Conservation (phyloP, 805 yeast genomes). For the Priceomyces fermenticarens region DNA sequence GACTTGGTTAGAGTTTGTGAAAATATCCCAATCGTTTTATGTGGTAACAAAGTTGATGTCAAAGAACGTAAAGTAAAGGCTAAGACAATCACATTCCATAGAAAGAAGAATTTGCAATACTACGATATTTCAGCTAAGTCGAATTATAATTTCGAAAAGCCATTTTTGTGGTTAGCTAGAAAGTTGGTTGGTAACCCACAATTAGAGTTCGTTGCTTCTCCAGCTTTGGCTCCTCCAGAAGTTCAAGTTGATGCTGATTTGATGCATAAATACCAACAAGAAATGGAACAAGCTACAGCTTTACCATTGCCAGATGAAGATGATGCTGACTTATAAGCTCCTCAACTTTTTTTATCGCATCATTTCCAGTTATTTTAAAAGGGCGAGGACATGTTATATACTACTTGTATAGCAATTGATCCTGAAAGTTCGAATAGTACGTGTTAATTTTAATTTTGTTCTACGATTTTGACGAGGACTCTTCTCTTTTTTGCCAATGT, state of each 20-base stretch:
- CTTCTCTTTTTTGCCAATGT: no score
- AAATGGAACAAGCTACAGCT: slow-evolving; percentile 99
- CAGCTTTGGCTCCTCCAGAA: slow-evolving; percentile 99
- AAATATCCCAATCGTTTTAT: slow-evolving; percentile 96
- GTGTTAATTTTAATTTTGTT: no score
- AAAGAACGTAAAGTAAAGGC: slow-evolving; percentile 99
- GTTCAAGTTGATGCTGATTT: slow-evolving; percentile 94
- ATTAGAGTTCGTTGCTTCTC: slow-evolving; percentile 97
- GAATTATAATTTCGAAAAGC: slow-evolving; percentile 99
- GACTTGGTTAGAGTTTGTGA: slow-evolving; percentile 99
- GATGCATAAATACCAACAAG: slow-evolving; percentile 98
- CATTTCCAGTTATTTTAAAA: no score
- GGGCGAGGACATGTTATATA: no score
- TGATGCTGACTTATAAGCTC: slow-evolving; percentile 90
- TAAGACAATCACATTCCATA: slow-evolving; percentile 99
- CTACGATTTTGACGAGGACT: no score
- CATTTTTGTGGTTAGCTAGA: slow-evolving; percentile 99
- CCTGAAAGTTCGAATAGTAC: no score
- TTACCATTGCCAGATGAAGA: slow-evolving; percentile 99
- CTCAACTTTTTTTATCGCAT: neutral
- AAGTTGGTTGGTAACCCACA: slow-evolving; percentile 97
- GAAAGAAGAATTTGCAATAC: slow-evolving; percentile 99
- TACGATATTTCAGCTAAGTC: slow-evolving; percentile 99
- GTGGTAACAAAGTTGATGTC: slow-evolving; percentile 99
- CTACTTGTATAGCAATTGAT: no score